Conservation (phyloP, 2,329 filamentous ascomycete species). For the Pseudomassariella vexata region DNA sequence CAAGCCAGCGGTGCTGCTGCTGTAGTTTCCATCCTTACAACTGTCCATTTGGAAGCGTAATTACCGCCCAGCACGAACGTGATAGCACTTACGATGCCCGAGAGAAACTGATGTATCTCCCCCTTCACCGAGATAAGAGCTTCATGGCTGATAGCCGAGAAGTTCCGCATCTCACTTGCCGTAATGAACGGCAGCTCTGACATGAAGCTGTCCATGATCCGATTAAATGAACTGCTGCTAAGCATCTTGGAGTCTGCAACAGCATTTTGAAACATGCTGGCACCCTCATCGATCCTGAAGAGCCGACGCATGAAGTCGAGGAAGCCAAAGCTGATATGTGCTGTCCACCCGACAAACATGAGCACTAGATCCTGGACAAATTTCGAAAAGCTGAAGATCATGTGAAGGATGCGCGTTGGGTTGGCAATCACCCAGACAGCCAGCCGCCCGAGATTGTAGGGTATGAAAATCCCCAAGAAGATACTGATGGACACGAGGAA, state of each 20-base stretch:
- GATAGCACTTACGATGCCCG: conserved; percentile 29
- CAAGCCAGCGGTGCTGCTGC: conserved; percentile 14
- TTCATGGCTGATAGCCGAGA: conserved; percentile 70
- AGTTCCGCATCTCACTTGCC: conserved; percentile 63
- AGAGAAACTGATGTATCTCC: conserved; percentile 37
- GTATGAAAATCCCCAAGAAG: conserved; percentile 78
- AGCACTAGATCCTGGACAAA: conserved; percentile 71
- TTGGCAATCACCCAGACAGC: conserved; percentile 75
- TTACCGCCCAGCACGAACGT: conserved; percentile 40
- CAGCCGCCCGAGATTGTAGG: conserved; percentile 86
- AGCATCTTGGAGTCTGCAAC: conserved; percentile 17
- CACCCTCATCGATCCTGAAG: conserved; percentile 24
- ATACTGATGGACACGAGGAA: conserved; percentile 86
- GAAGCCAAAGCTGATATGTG: conserved; percentile 34
- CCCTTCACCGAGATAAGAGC: conserved; percentile 58
- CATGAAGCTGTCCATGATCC: conserved; percentile 44
- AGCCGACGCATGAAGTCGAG: conserved; percentile 30
- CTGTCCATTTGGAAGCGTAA: conserved; percentile 26
- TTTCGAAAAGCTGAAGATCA: conserved; percentile 70
- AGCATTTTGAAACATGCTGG: conserved; percentile 14
- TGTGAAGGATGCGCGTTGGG: conserved; percentile 68
- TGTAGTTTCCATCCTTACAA: conserved; percentile 14
- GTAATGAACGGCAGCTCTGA: conserved; percentile 46
- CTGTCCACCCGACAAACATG: conserved; percentile 54
- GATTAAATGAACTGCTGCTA: conserved; percentile 21